These are phyloP conservation scores for Russula olivacea DNA, from an alignment of 768 basidiomycete genomes.

Conservation along the genomic window DNA sequence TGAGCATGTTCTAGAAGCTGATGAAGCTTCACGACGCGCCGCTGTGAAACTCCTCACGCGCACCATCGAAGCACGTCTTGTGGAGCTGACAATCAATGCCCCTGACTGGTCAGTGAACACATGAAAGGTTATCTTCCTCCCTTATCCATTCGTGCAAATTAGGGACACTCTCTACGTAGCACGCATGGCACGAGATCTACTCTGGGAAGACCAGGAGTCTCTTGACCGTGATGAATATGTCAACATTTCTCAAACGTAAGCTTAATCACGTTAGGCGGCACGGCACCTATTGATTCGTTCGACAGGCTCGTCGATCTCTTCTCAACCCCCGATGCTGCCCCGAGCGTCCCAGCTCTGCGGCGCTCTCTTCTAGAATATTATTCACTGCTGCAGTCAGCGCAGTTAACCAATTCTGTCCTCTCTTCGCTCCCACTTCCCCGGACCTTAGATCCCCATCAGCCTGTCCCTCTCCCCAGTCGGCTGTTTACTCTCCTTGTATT, in stretches of 20 bases:
- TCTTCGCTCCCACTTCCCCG: constrained; percentile 79
- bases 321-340: constrained; percentile 55
- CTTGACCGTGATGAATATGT: constrained; percentile 81
- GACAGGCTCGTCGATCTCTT: constrained; percentile 83
- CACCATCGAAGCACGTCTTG: constrained; percentile 61
- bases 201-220: constrained; percentile 81
- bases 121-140: background rate
- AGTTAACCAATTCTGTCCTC: constrained; percentile 80
- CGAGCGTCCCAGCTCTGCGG: constrained; percentile 56
- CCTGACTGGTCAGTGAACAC: constrained; percentile 73
- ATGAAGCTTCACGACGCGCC: constrained; percentile 61
- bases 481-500: constrained; percentile 74
- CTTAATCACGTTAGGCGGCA: constrained; percentile 17
- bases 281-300: constrained; percentile 11
- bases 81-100: constrained; percentile 81
- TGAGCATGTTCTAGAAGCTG: constrained; percentile 66
- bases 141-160: background rate
- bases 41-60: constrained; percentile 86
- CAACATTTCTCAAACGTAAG: constrained; percentile 84
- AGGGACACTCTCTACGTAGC: constrained; percentile 91
- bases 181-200: constrained; percentile 84
- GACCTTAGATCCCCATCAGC: constrained; percentile 73
- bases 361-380: constrained; percentile 79
- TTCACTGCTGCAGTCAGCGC: constrained; percentile 73
- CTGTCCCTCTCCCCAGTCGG: constrained; percentile 70